Percentiles rank a stretch among this genome's conserved stretches.
These are phyloP conservation scores for Cercospora brassicicola DNA, from an alignment of 2,329 filamentous ascomycete species.

Conservation along the genomic window DNA sequence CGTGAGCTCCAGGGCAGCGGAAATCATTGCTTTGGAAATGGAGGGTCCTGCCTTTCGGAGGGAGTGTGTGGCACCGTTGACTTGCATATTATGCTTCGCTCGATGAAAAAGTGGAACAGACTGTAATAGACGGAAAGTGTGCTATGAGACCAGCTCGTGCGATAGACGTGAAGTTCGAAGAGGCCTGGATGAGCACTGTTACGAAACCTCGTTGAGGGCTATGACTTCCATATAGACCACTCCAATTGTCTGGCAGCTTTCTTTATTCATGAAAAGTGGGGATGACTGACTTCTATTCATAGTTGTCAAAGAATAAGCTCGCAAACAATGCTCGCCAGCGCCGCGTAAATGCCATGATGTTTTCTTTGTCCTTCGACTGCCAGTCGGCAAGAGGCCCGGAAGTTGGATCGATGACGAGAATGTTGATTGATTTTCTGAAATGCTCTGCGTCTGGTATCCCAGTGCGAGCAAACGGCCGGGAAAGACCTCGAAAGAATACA, in stretches of 20 bases:
- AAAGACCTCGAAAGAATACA: neutral
- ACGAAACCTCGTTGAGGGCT: neutral
- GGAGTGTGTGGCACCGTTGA: neutral
- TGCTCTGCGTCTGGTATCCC: neutral
- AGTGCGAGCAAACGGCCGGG: neutral
- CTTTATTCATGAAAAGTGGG: neutral
- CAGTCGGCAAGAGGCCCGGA: neutral
- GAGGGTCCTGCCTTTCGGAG: conserved; percentile 6
- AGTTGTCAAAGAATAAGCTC: neutral
- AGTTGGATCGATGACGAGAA: neutral
- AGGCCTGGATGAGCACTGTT: neutral
- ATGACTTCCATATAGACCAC: neutral
- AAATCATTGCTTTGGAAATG: neutral
- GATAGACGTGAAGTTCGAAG: neutral
- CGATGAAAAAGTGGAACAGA: neutral
- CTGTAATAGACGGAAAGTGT: neutral
- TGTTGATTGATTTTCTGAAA: neutral
- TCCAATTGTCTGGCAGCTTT: neutral
- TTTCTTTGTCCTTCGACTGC: neutral
- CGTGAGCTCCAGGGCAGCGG: neutral
- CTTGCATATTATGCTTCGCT: neutral
- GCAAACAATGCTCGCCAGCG: neutral
- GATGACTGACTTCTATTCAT: neutral
- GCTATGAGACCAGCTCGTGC: conserved; percentile 8
- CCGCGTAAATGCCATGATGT: neutral